These are phyloP conservation scores for Lojkania enalia DNA, from an alignment of 2,329 filamentous ascomycete species.

Conservation along the genomic window DNA sequence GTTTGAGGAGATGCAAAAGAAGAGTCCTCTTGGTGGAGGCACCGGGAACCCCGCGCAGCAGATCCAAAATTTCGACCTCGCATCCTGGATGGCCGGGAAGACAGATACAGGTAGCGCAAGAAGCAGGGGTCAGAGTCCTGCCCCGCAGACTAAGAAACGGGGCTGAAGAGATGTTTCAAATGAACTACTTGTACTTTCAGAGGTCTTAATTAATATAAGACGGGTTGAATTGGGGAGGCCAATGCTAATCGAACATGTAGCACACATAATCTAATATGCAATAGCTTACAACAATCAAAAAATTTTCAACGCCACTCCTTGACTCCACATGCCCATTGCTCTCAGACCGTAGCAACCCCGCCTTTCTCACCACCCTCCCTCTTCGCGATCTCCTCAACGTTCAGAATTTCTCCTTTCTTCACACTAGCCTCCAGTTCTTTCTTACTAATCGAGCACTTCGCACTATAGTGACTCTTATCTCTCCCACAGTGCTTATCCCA, in stretches of 20 bases:
- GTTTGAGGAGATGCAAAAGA: conserved; percentile 87
- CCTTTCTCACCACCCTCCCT: conserved; percentile 33
- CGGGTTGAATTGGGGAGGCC: no score
- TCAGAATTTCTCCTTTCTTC: conserved; percentile 33
- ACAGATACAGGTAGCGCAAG: conserved; percentile 26
- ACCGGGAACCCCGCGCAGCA: conserved; percentile 50
- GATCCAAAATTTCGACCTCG: conserved; percentile 67
- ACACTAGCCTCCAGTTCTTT: conserved; percentile 36
- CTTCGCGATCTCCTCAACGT: conserved; percentile 41
- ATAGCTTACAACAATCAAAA: no score
- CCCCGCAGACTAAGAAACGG: conserved; percentile 23
- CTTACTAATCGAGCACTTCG: conserved; percentile 33
- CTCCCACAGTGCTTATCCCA: conserved; percentile 29
- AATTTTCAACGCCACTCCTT: no score
- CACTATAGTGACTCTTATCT: conserved; percentile 34
- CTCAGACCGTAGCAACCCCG: conserved; percentile 7
- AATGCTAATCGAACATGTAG: no score
- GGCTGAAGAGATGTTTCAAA: conserved; percentile 8
- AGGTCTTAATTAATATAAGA: no score
- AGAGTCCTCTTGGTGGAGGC: conserved; percentile 61
- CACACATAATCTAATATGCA: no score
- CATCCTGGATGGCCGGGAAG: conserved; percentile 68
- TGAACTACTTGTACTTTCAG: no score
- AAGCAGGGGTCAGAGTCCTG: conserved; percentile 32
- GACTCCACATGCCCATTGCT: neutral